phyloP scores from a whole-genome alignment of 108 stramenopile species.

The Pseudonitzschia pungens region DNA sequence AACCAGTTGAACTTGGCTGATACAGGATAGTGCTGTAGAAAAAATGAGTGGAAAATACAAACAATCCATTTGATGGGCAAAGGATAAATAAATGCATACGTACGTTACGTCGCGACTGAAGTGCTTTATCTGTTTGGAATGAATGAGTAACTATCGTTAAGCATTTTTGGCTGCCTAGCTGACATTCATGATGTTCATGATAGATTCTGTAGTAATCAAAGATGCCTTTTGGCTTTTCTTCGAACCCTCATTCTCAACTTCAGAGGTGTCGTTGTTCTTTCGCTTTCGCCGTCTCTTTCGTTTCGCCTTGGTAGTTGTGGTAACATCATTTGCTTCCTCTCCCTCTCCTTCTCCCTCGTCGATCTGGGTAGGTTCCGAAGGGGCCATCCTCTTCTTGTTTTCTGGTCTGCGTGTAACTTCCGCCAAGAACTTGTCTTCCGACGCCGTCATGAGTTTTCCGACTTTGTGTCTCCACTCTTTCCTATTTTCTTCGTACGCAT shows the following conservation, averaged over 20 bases:
- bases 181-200: conserved; percentile 17
- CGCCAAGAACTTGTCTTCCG: conserved; percentile 45
- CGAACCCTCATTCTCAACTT: background rate
- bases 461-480: conserved; percentile 43
- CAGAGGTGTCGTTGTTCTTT: background rate
- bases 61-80: too few relatives aligned
- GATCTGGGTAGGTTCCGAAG: background rate
- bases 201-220: conserved; percentile 14
- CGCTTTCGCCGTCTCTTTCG: conserved; percentile 33
- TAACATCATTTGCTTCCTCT: background rate
- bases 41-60: too few relatives aligned
- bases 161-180: background rate
- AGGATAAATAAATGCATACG: too few relatives aligned
- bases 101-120: too few relatives aligned
- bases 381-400: background rate
- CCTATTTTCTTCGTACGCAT: conserved; percentile 54
- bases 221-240: conserved; percentile 2
- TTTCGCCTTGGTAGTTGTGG: conserved; percentile 16
- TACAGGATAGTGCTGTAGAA: too few relatives aligned
- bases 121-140: too few relatives aligned
- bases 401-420: conserved; percentile 26
- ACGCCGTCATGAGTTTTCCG: conserved; percentile 17
- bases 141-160: too few relatives aligned
- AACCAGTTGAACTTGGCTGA: too few relatives aligned
- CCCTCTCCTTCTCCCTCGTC: conserved; percentile 1